A percentile compares a stretch with the other conserved stretches of the same genome.
Conservation (phyloP, 169 alveolate species). For the Hepatocystis sp. region DNA sequence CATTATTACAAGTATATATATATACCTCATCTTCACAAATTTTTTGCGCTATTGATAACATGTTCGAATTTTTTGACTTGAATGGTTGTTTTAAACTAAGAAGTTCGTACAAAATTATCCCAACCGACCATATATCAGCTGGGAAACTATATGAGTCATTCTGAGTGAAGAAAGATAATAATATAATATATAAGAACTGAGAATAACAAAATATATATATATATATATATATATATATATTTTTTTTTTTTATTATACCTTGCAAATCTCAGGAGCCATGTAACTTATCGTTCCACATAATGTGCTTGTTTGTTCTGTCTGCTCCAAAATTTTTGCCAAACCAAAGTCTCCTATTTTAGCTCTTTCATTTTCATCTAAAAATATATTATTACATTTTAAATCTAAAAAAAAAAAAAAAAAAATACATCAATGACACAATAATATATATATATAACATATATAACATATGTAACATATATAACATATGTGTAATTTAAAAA, state of each 20-base stretch:
- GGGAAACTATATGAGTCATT: conserved; percentile 57
- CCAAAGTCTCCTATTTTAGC: conserved; percentile 77
- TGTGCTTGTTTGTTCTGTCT: conserved; percentile 70
- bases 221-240: conserved; percentile 1
- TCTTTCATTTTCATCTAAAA: conserved; percentile 74
- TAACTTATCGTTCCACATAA: conserved; percentile 77
- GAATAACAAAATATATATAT: not conserved
- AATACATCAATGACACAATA: not conserved
- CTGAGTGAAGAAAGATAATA: conserved; percentile 1
- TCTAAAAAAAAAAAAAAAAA: conserved; percentile 25
- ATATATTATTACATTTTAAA: conserved; percentile 74
- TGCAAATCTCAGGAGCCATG: conserved; percentile 76
- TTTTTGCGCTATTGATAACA: conserved; percentile 55
- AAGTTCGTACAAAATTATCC: conserved; percentile 73
- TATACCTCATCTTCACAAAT: conserved; percentile 76
- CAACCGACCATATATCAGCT: conserved; percentile 78
- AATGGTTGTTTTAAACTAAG: conserved; percentile 70
- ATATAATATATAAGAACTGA: not conserved
- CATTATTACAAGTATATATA: no score
- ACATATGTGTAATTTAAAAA: not conserved
- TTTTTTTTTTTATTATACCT: conserved; percentile 16
- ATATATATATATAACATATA: no score
- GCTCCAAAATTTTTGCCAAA: conserved; percentile 54
- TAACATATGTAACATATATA: not conserved
- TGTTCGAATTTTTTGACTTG: conserved; percentile 51